phyloP scores from a whole-genome alignment of 305 asterid species.

The Euphrasia arctica region DNA sequence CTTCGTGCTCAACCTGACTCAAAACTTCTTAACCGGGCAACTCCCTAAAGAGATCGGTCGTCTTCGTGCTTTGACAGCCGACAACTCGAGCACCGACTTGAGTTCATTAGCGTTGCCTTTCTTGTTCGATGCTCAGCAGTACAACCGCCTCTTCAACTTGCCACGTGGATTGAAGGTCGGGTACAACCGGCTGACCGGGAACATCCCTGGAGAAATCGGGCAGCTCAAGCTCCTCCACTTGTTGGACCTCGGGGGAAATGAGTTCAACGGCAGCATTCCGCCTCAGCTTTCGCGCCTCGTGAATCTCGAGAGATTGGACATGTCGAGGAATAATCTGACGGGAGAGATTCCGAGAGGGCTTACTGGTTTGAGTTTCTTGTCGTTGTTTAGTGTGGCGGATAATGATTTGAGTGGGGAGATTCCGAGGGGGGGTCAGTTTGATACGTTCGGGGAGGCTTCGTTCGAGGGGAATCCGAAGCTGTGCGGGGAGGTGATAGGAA shows the following conservation, averaged over 20 bases:
- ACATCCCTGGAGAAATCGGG: conserved; percentile 52
- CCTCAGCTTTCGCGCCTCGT: conserved; percentile 37
- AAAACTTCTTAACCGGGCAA: conserved; percentile 43
- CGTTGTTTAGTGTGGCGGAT: conserved; percentile 48
- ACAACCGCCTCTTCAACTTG: conserved; percentile 49
- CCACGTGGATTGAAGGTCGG: conserved; percentile 48
- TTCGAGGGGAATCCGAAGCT: conserved; percentile 53
- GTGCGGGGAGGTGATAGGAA: conserved; percentile 35
- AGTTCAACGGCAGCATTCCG: conserved; percentile 51
- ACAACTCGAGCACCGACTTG: conserved; percentile 39
- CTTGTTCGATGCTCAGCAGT: conserved; percentile 35
- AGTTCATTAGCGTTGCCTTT: conserved; percentile 52
- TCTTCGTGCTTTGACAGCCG: conserved; percentile 33
- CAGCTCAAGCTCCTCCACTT: conserved; percentile 33
- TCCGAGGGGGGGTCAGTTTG: conserved; percentile 53
- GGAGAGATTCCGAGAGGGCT: conserved; percentile 53
- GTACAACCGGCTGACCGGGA: conserved; percentile 44
- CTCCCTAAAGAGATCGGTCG: conserved; percentile 42
- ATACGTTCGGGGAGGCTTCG: conserved; percentile 38
- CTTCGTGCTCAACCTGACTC: conserved; percentile 67
- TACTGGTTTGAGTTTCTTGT: conserved; percentile 43
- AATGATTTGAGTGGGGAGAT: conserved; percentile 53
- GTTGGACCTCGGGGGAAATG: conserved; percentile 42
- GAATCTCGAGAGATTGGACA: conserved; percentile 45
- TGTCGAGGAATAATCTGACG: conserved; percentile 44